A percentile compares a stretch with the other conserved stretches of the same genome.
Evolutionary conservation across 2,329 filamentous ascomycete genomes (phyloP).

Genomic region (Waltergamsia citrina): DNA sequence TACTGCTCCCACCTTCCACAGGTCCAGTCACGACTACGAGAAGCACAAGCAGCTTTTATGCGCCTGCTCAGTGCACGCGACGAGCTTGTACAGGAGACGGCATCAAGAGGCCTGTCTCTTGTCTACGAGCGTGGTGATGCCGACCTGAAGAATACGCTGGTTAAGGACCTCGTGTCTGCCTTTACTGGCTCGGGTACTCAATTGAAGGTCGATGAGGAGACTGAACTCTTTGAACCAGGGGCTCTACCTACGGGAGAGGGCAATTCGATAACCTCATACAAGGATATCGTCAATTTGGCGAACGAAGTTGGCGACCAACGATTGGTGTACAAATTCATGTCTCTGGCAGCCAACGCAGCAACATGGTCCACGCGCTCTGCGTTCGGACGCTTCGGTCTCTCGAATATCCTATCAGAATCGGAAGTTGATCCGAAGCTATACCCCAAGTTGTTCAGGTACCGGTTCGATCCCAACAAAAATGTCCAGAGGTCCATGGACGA

Average conservation of each 20-base stretch:
- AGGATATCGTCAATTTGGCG: constrained; percentile 92
- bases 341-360: constrained; percentile 86
- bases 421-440: constrained; percentile 88
- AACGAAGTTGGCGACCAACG: constrained; percentile 93
- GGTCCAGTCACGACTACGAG: constrained; percentile 63
- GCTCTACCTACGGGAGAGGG: constrained; percentile 85
- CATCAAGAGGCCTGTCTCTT: constrained; percentile 79
- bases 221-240: constrained; percentile 86
- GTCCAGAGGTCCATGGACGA: constrained; percentile 95
- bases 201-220: constrained; percentile 81
- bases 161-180: constrained; percentile 77
- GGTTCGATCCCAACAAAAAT: constrained; percentile 90
- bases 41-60: constrained; percentile 83
- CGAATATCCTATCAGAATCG: constrained; percentile 83
- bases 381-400: constrained; percentile 88
- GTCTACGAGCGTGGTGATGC: constrained; percentile 90
- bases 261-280: constrained; percentile 86
- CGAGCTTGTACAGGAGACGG: constrained; percentile 91
- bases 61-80: constrained; percentile 78
- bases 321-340: constrained; percentile 98
- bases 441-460: constrained; percentile 86
- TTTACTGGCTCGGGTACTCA: constrained; percentile 71
- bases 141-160: constrained; percentile 69
- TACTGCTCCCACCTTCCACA: constrained; percentile 74
- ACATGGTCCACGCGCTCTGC: constrained; percentile 97